These are phyloP conservation scores for Raffaelea arxii DNA, from an alignment of 2,329 filamentous ascomycete genomes.

Conservation along the genomic window DNA sequence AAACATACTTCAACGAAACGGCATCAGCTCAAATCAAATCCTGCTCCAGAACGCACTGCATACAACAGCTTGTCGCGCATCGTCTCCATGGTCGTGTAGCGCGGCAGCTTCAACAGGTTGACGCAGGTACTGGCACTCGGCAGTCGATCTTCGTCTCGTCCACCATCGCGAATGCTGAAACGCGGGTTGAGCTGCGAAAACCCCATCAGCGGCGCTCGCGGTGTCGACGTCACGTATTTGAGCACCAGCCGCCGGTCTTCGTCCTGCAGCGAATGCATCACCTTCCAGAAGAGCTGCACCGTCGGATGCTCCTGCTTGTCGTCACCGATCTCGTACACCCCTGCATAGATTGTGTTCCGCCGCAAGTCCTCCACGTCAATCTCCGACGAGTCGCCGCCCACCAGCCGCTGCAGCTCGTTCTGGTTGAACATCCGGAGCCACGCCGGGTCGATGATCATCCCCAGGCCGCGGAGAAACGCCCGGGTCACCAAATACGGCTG, in stretches of 20 bases:
- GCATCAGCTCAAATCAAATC: constrained; percentile 70
- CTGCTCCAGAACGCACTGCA: constrained; percentile 79
- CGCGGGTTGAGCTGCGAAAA: constrained; percentile 76
- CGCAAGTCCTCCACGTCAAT: constrained; percentile 85
- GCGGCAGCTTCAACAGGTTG: constrained; percentile 84
- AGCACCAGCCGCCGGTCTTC: constrained; percentile 74
- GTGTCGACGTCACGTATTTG: constrained; percentile 93
- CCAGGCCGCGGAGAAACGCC: constrained; percentile 79
- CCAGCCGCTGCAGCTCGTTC: constrained; percentile 81
- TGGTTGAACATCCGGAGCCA: constrained; percentile 99
- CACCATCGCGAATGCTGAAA: constrained; percentile 84
- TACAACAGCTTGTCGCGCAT: constrained; percentile 79
- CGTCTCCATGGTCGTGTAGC: constrained; percentile 56
- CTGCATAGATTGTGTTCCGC: constrained; percentile 75
- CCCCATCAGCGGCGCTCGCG: constrained; percentile 77
- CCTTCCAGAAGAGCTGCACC: constrained; percentile 81
- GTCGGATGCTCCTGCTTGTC: constrained; percentile 80
- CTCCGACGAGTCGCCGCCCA: constrained; percentile 75
- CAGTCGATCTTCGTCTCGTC: constrained; percentile 63
- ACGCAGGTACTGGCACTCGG: constrained; percentile 95
- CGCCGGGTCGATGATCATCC: constrained; percentile 76
- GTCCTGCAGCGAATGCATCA: constrained; percentile 68
- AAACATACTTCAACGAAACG: too few species aligned
- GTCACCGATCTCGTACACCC: constrained; percentile 81
- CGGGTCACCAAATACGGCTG: constrained; percentile 76